phyloP scores from a whole-genome alignment of 192 early-diverging fungal genomes.

The Linnemannia elongata region DNA sequence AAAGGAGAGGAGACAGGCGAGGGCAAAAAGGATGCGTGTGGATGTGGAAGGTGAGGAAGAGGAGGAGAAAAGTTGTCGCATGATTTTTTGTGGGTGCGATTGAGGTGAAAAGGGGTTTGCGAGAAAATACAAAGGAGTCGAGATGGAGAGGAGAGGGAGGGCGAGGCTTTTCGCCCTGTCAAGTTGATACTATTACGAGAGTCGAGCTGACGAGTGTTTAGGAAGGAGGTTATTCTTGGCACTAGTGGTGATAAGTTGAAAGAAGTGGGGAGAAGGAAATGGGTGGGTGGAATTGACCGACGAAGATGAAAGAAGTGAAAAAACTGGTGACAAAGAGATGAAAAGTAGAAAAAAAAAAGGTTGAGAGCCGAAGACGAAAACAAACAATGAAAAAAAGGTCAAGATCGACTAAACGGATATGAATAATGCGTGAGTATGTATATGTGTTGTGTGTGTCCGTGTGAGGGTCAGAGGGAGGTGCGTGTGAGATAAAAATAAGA shows the following conservation, averaged over 20 bases:
- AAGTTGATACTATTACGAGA: not conserved
- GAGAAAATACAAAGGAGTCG: not conserved
- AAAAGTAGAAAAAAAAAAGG: no score
- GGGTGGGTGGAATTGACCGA: not conserved
- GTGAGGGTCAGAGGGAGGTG: not conserved
- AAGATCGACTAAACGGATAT: not conserved
- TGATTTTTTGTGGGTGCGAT: not conserved
- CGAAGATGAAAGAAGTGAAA: not conserved
- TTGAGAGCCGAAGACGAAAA: not conserved
- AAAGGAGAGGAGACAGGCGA: not conserved
- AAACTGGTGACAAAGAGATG: not conserved
- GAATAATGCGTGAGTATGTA: not conserved
- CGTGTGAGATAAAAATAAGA: not conserved
- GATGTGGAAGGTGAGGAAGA: not conserved
- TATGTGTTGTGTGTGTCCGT: not conserved
- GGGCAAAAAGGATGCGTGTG: not conserved
- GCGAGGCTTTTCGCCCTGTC: not conserved
- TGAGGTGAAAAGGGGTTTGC: not conserved
- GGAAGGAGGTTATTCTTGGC: not conserved
- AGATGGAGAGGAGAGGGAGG: constrained; percentile 7
- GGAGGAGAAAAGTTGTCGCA: not conserved
- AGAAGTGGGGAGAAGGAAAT: not conserved
- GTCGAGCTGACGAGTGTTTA: not conserved
- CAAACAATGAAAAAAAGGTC: not conserved
- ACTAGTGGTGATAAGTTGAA: not conserved